Percentiles rank a stretch among this genome's conserved stretches.
These are phyloP conservation scores for Alternaria dauci DNA, from an alignment of 2,329 filamentous ascomycete species.

Conservation along the genomic window DNA sequence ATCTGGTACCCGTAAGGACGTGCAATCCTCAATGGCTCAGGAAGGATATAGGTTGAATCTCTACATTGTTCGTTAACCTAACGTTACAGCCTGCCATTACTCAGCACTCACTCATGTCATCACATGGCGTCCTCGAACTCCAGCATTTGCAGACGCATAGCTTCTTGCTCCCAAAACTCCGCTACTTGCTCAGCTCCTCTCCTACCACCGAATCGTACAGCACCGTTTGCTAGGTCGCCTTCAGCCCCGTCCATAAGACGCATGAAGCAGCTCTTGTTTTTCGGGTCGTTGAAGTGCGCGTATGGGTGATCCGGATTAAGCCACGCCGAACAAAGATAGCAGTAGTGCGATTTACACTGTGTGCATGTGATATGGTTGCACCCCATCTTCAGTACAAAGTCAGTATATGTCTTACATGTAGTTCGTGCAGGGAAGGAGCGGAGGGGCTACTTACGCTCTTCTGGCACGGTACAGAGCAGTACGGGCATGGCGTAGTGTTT, in stretches of 20 bases:
- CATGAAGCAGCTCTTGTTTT: conserved; percentile 75
- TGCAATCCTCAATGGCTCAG: neutral
- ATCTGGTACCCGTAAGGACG: neutral
- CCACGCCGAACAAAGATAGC: conserved; percentile 92
- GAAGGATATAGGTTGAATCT: neutral
- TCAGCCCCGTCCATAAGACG: conserved; percentile 89
- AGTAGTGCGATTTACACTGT: conserved; percentile 90
- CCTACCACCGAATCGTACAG: conserved; percentile 54
- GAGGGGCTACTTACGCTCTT: conserved; percentile 59
- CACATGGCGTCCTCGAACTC: neutral
- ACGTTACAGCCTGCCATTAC: neutral
- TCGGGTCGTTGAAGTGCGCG: conserved; percentile 79
- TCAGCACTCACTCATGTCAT: neutral
- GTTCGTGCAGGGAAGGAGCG: conserved; percentile 66
- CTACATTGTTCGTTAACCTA: neutral
- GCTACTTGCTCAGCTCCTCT: conserved; percentile 56
- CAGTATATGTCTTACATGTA: conserved; percentile 77
- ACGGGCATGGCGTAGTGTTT: conserved; percentile 88
- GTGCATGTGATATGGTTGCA: conserved; percentile 70
- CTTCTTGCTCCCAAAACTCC: conserved; percentile 48
- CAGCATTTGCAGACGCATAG: conserved; percentile 38
- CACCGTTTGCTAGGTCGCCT: conserved; percentile 68
- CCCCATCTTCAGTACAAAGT: conserved; percentile 50
- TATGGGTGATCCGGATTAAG: conserved; percentile 84
- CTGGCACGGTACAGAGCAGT: conserved; percentile 82